Conservation (phyloP, 306 rosid genomes). For the Crotalaria pallida region DNA sequence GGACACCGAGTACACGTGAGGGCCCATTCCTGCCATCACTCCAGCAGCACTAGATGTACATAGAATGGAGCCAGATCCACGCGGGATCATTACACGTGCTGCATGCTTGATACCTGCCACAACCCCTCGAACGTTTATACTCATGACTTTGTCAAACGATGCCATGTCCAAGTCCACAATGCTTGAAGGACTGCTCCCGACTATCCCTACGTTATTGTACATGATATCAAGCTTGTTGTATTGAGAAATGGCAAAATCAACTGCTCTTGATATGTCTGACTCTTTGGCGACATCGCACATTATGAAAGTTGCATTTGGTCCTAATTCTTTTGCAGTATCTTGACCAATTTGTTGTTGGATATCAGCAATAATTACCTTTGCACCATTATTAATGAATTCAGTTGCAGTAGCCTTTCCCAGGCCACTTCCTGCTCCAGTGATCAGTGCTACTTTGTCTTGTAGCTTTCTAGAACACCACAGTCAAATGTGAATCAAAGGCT, state of each 20-base stretch:
- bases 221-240: constrained; percentile 70
- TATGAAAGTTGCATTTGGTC: constrained; percentile 62
- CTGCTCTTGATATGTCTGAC: constrained; percentile 59
- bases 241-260: constrained; percentile 57
- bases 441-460: constrained; percentile 76
- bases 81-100: constrained; percentile 76
- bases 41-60: constrained; percentile 87
- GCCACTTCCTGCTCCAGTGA: constrained; percentile 94
- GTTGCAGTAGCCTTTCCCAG: constrained; percentile 75
- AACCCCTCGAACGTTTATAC: constrained; percentile 63
- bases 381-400: constrained; percentile 69
- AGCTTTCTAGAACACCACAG: constrained; percentile 43
- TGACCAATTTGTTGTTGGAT: constrained; percentile 55
- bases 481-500: neutral
- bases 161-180: constrained; percentile 55
- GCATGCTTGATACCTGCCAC: constrained; percentile 81
- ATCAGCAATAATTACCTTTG: constrained; percentile 84
- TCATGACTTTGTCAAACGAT: constrained; percentile 54
- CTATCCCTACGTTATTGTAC: constrained; percentile 75
- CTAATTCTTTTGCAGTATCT: constrained; percentile 56
- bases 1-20: constrained; percentile 66
- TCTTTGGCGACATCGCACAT: constrained; percentile 72
- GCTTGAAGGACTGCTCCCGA: constrained; percentile 66
- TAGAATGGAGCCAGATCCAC: constrained; percentile 56
- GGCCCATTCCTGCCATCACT: constrained; percentile 65